Base-by-base conservation (phyloP, 768 basidiomycete genomes). In the Xerocomellus chrysenteron region DNA sequence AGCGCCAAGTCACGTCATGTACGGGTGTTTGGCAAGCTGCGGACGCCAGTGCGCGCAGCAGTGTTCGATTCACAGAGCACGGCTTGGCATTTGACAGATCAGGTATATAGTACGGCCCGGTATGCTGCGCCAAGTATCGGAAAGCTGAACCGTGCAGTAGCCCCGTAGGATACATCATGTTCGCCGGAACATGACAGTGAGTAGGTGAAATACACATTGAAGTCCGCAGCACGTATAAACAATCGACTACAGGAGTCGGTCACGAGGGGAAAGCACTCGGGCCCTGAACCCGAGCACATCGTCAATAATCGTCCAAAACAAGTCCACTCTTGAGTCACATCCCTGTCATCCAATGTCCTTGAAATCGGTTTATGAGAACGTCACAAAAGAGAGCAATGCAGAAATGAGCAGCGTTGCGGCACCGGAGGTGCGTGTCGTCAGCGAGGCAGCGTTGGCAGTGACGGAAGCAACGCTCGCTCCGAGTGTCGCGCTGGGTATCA, bases 401-500 rank as follows among this genome's bases (percentile, higher is more conserved):
- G 46, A 63, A 26, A 56, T 41, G 33, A 61, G 17, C 7, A 67
- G 11, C 24, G 42, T 37, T 13, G 26, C 21, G 24, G 19, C 24
- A 36, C 44, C 30, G 16, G 47, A 39, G 0, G 39, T 44, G 41
- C 55, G 56, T 53, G 58, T 39, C 33, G 26, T 21, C 45, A 4
- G 26, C 14, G 50, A 52, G 43, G 70, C 65, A 54, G 49, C 47
- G n/a, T 40, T 56, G 16, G 57, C 21, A 19, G 59, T 64, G 32
- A 55, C 47, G 0, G 68, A 52, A 26, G 61, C 59, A 26, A 37
- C 44, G 16, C n/a, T 56, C 1, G 60, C 47, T 30, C 68, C 68
- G 21, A 72, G 21, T 3, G 68, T 69, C 14, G 58, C 58, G 4
- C 50, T 63, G 16, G 68, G 68, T 3, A 72, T 47, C 9, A 39